Evolutionary conservation across 805 yeast species (phyloP).

Genomic region (Kazachstania bromeliacearum): DNA sequence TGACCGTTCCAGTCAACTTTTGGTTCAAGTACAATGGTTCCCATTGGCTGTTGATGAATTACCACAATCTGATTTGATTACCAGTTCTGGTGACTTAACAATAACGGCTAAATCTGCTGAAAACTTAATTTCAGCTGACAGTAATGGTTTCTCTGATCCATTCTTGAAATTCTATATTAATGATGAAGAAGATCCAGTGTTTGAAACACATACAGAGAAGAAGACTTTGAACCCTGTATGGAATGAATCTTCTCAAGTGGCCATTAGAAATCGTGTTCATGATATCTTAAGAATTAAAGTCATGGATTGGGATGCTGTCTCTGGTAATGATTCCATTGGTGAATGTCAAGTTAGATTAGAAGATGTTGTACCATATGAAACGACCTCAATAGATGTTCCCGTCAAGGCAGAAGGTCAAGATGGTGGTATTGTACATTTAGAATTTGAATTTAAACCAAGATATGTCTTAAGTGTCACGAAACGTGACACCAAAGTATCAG

Average conservation of each 20-base stretch:
- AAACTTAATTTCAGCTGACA: conserved; percentile 74
- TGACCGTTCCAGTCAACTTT: conserved; percentile 42
- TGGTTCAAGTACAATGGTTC: conserved; percentile 62
- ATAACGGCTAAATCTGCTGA: conserved; percentile 56
- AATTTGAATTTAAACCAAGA: conserved; percentile 58
- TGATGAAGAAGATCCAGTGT: conserved; percentile 46
- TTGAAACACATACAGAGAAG: conserved; percentile 72
- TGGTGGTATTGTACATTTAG: conserved; percentile 54
- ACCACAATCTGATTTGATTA: conserved; percentile 66
- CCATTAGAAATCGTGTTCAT: conserved; percentile 52
- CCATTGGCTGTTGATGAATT: conserved; percentile 55
- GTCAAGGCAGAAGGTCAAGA: conserved; percentile 31
- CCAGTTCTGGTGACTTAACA: conserved; percentile 62
- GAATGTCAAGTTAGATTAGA: conserved; percentile 46
- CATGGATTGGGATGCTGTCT: conserved; percentile 91
- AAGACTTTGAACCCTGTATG: conserved; percentile 86
- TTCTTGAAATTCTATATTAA: conserved; percentile 62
- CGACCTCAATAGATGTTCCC: conserved; percentile 42
- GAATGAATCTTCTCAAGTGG: conserved; percentile 59
- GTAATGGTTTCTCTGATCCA: conserved; percentile 91
- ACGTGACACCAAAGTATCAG: conserved; percentile 35
- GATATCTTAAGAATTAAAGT: conserved; percentile 50
- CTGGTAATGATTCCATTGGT: conserved; percentile 77
- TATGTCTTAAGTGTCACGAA: conserved; percentile 43
- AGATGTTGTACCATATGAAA: conserved; percentile 40